These are phyloP conservation scores for Colletotrichum coccodes DNA, from an alignment of 2,329 filamentous ascomycete species.

Conservation along the genomic window DNA sequence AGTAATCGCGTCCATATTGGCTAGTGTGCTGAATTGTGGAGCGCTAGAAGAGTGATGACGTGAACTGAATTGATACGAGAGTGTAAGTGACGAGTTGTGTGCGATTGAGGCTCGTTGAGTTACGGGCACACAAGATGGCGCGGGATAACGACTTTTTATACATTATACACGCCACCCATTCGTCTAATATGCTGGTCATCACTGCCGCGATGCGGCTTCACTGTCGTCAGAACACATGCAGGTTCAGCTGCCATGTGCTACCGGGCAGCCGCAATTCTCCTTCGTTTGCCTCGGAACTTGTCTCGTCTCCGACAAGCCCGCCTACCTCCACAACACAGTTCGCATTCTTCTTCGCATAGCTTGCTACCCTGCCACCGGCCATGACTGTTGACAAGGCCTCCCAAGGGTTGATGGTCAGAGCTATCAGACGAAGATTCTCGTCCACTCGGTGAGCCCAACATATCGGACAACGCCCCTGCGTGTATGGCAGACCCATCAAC, in stretches of 20 bases:
- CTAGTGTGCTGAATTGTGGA: slow-evolving; percentile 13
- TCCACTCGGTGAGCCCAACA: slow-evolving; percentile 1
- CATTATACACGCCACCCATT: slow-evolving; percentile 14
- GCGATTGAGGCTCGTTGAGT: background rate
- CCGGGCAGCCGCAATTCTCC: slow-evolving; percentile 10
- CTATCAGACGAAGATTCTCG: slow-evolving; percentile 18
- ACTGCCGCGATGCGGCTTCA: background rate
- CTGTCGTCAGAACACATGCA: slow-evolving; percentile 29
- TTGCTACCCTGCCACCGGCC: slow-evolving; percentile 12
- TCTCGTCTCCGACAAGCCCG: slow-evolving; percentile 17
- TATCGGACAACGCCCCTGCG: slow-evolving; percentile 2
- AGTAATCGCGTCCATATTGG: slow-evolving; percentile 40
- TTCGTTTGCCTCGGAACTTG: slow-evolving; percentile 29
- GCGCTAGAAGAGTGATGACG: slow-evolving; percentile 18
- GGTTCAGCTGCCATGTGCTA: slow-evolving; percentile 21
- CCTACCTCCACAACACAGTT: slow-evolving; percentile 13
- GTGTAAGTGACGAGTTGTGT: slow-evolving; percentile 2
- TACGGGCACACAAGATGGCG: background rate
- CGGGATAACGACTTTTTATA: slow-evolving; percentile 3
- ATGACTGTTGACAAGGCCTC: slow-evolving; percentile 15
- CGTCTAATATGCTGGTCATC: slow-evolving; percentile 23
- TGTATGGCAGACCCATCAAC: slow-evolving; percentile 11
- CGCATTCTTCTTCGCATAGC: slow-evolving; percentile 31
- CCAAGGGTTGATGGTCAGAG: background rate
- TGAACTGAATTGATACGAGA: background rate